Evolutionary conservation across 306 rosid species (phyloP), one percentile per base, ranked within the genome.

Genomic region (Benincasa hispida): DNA sequence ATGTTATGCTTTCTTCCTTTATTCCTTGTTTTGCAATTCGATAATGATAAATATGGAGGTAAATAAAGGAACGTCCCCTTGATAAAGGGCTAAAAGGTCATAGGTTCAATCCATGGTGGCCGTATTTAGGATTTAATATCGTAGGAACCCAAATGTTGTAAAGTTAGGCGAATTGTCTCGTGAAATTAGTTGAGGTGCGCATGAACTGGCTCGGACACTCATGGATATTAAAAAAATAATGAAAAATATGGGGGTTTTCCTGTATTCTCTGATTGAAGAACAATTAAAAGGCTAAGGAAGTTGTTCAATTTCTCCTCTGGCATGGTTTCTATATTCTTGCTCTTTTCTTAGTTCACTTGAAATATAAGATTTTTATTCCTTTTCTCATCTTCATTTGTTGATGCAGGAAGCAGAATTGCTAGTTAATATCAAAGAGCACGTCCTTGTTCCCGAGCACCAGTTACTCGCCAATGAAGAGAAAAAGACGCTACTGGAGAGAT

Each of bases 371-470:
- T 0, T 66, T 11, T 63, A 5, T 37, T 66, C 10, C 42, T 45
- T 27, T 47, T 1, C n/a, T 19, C 14, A 6, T 69, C 11, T 24
- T 17, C 15, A 50, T 9, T 8, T 17, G 28, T 67, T 77, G 76
- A n/a, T 79, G 50, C 89, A 93, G 99, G 97, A 92, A 78, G 85
- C 89, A 14, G 99, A 94, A 58, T 82, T 94, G 68, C 77, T 90
- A 66, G 80, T 89, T 27, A 94, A 94, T 81, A 81, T 94, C 10
- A 92, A 84, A 70, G 89, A 81, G 28, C 95, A 94, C 24, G 92
- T 77, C 39, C 91, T 88, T 65, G 96, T 91, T 37, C 98, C 97
- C 0, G 86, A 87, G 85, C 98, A 94, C 84, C 91, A 82, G 81
- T 79, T 91, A 14, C 96, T 94, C 48, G 76, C 82, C 15, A 88